phyloP scores from a whole-genome alignment of 768 basidiomycete species.

The Lactifluus piperatus region DNA sequence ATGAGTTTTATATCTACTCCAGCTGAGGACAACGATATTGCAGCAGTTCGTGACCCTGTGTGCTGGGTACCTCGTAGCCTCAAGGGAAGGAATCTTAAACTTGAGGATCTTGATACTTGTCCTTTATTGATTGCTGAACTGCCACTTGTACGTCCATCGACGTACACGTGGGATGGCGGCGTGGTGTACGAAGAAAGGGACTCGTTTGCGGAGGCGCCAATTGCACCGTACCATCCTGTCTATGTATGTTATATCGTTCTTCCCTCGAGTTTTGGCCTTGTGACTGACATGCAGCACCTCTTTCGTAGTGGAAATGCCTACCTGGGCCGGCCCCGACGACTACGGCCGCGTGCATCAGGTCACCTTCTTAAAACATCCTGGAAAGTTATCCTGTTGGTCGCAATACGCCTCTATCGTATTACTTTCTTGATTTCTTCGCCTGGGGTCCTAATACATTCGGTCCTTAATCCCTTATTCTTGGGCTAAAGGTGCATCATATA shows the following conservation, averaged over 20 bases:
- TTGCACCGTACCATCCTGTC: conserved; percentile 29
- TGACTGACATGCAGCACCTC: neutral
- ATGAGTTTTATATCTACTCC: conserved; percentile 36
- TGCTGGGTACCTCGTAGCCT: conserved; percentile 37
- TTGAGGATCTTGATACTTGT: conserved; percentile 23
- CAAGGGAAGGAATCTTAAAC: conserved; percentile 24
- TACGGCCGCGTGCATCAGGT: conserved; percentile 9
- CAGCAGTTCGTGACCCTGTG: conserved; percentile 20
- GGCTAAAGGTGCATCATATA: conserved; percentile 9
- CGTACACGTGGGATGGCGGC: conserved; percentile 25
- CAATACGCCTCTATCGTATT: conserved; percentile 3
- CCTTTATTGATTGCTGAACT: conserved; percentile 31
- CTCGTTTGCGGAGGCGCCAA: conserved; percentile 25
- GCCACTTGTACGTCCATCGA: conserved; percentile 29
- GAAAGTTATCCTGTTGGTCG: neutral
- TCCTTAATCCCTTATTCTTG: conserved; percentile 6
- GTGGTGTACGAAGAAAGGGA: conserved; percentile 30
- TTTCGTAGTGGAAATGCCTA: conserved; percentile 29
- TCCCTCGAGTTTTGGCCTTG: neutral
- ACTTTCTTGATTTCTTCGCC: conserved; percentile 13
- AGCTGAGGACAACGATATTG: conserved; percentile 29
- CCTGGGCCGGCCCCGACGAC: conserved; percentile 29
- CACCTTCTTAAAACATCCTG: neutral
- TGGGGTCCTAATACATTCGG: neutral
- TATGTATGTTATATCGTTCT: conserved; percentile 24